Percentiles rank a stretch among this genome's conserved stretches.
phyloP scores from a whole-genome alignment of 1,139 yeast species.

The Debaryomycetaceae sp. region DNA sequence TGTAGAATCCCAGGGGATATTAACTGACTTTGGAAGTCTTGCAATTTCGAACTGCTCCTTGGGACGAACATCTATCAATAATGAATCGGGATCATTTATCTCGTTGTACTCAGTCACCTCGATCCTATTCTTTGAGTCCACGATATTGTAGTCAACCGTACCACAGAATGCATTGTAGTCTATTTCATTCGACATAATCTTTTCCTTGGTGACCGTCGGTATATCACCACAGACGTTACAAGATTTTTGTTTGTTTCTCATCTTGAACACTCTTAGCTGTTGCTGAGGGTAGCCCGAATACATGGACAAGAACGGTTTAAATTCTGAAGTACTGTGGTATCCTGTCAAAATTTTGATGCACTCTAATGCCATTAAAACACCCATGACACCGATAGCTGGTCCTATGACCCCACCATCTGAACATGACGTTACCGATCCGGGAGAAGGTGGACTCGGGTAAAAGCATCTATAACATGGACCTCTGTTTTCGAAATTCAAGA shows the following conservation, averaged over 20 bases:
- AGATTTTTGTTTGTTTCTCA: slow-evolving; percentile 61
- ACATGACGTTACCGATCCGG: slow-evolving; percentile 78
- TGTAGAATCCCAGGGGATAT: slow-evolving; percentile 57
- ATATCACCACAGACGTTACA: slow-evolving; percentile 69
- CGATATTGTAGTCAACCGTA: slow-evolving; percentile 42
- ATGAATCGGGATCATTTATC: slow-evolving; percentile 9
- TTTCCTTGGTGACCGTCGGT: slow-evolving; percentile 41
- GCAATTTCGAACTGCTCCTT: slow-evolving; percentile 70
- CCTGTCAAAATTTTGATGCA: slow-evolving; percentile 70
- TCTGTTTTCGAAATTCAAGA: slow-evolving; percentile 58
- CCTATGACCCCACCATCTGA: slow-evolving; percentile 96
- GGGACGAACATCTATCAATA: slow-evolving; percentile 79
- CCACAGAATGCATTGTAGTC: slow-evolving; percentile 81
- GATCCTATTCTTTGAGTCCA: slow-evolving; percentile 42
- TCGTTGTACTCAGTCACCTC: slow-evolving; percentile 41
- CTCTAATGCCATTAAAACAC: slow-evolving; percentile 86
- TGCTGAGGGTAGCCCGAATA: slow-evolving; percentile 77
- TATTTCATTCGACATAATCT: slow-evolving; percentile 44
- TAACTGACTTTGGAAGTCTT: slow-evolving; percentile 55
- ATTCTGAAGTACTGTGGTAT: slow-evolving; percentile 47
- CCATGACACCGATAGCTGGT: slow-evolving; percentile 90
- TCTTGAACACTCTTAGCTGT: slow-evolving; percentile 66
- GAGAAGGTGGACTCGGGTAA: slow-evolving; percentile 88
- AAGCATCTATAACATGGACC: slow-evolving; percentile 97
- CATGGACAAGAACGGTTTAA: slow-evolving; percentile 65